These are phyloP conservation scores for Jatropha multifida DNA, from an alignment of 441 rosid species.

Conservation along the genomic window DNA sequence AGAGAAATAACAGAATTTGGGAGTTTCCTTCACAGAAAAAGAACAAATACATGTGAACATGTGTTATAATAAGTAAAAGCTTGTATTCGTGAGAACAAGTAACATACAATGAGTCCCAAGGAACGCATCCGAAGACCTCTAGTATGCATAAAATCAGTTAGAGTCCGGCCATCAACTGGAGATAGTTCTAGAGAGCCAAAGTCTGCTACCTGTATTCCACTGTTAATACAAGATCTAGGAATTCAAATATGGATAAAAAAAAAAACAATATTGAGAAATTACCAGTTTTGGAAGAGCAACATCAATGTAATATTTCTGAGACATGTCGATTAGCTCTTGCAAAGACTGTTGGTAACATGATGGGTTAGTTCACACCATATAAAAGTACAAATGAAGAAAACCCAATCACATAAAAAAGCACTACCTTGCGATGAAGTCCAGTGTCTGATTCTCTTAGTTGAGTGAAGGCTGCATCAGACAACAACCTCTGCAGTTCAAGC, in stretches of 20 bases:
- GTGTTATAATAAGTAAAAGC: conserved; percentile 60
- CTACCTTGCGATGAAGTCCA: conserved; percentile 63
- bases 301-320: conserved; percentile 52
- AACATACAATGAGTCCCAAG: conserved; percentile 55
- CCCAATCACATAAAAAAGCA: conserved; percentile 19
- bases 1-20: not conserved
- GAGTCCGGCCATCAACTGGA: conserved; percentile 69
- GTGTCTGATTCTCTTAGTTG: conserved; percentile 48
- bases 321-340: conserved; percentile 52
- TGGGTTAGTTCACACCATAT: conserved; percentile 32
- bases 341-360: conserved; percentile 45
- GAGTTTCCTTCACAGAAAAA: not conserved
- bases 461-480: conserved; percentile 48
- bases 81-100: conserved; percentile 38
- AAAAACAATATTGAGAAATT: conserved; percentile 23
- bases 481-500: conserved; percentile 42
- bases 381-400: conserved; percentile 15
- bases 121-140: conserved; percentile 68
- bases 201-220: conserved; percentile 59
- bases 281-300: conserved; percentile 75
- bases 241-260: conserved; percentile 17
- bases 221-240: conserved; percentile 27
- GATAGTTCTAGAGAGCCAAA: conserved; percentile 71
- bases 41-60: not conserved
- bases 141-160: conserved; percentile 73